Conservation (phyloP, 2,329 filamentous ascomycete genomes). For the Metarhizium humberi region DNA sequence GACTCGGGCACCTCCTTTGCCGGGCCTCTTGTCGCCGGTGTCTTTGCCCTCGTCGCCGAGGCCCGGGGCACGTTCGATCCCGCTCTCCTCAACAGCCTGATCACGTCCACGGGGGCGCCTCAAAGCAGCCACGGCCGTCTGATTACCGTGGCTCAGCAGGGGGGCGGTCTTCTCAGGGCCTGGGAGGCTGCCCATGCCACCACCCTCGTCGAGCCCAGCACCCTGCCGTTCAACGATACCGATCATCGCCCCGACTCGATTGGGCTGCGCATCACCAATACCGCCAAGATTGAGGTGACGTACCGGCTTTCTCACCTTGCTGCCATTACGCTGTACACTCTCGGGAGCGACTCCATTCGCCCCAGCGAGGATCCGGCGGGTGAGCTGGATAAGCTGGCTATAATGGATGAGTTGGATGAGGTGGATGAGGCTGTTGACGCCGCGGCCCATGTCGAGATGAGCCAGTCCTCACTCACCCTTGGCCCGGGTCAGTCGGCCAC, state of each 20-base stretch:
- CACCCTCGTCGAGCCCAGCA: slow-evolving; percentile 37
- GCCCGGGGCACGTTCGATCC: slow-evolving; percentile 1
- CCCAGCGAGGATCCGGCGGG: background rate
- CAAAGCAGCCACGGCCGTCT: background rate
- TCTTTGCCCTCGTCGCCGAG: slow-evolving; percentile 1
- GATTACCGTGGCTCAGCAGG: slow-evolving; percentile 24
- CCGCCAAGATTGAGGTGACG: background rate
- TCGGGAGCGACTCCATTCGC: background rate
- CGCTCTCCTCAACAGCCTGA: background rate
- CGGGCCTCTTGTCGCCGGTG: slow-evolving; percentile 1
- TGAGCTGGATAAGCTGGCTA: background rate
- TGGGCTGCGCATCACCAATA: background rate
- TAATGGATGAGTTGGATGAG: too few relatives aligned
- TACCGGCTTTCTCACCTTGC: slow-evolving; percentile 2
- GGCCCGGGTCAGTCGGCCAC: background rate
- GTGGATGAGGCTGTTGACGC: background rate
- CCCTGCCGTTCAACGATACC: slow-evolving; percentile 49
- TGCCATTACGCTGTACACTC: background rate
- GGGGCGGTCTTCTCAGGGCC: slow-evolving; percentile 44
- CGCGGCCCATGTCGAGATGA: slow-evolving; percentile 2
- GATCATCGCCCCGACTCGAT: slow-evolving; percentile 9
- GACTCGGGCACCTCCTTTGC: slow-evolving; percentile 2
- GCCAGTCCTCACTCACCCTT: slow-evolving; percentile 3
- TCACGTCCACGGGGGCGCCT: slow-evolving; percentile 5
- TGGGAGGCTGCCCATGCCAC: slow-evolving; percentile 41